Base-by-base conservation (phyloP, 139 green algal genomes). In the Picochlorum sp. region DNA sequence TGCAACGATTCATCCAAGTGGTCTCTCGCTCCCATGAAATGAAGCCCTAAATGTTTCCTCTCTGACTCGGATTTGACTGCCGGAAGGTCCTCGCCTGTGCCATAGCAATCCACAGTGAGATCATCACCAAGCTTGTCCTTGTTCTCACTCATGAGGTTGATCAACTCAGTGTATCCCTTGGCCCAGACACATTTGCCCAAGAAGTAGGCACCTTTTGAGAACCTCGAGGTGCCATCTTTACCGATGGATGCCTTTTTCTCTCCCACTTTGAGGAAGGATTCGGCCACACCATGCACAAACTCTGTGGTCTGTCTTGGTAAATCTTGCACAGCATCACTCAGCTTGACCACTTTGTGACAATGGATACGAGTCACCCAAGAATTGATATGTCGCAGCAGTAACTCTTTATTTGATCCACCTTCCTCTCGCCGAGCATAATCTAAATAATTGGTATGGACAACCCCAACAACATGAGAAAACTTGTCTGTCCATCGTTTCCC, bases 381-480 rank as follows among this genome's bases (percentile, higher is more conserved):
- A 79, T 98, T 98, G 62, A 96, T 55, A 58, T 76, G 62, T 20
- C 66, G 59, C 60, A 96, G 72, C 49, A 86, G 23, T 23, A 68
- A 52, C 47, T 77, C 72, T 64, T 85, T 85, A 20, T 60, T 30
- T 15, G 65, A 54, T 30, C 78, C 78, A 49, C 62, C 62, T 66
- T 81, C 69, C 63, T 85, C 78, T 18, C 78, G 75, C 37, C 62
- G 68, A 15, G 78, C 94, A 66, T 99, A 99, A 77, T 99, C 94
- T 54, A 98, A 80, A 78, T 99, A 99, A 81, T 99, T 99, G 60
- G 94, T 99, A 85, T 99, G 94, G 74, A 98, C 90, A 51, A 99
- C 84, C 21, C 79, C 94, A 49, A 85, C 94, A 38, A 99, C 94
- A 71, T 97, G 88, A 50, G 87, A 72, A 75, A 99, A 99, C 78